A percentile compares a stretch with the other conserved stretches of the same genome.
phyloP scores from a whole-genome alignment of 1,284 basidiomycete genomes.

The Bothia castanella region DNA sequence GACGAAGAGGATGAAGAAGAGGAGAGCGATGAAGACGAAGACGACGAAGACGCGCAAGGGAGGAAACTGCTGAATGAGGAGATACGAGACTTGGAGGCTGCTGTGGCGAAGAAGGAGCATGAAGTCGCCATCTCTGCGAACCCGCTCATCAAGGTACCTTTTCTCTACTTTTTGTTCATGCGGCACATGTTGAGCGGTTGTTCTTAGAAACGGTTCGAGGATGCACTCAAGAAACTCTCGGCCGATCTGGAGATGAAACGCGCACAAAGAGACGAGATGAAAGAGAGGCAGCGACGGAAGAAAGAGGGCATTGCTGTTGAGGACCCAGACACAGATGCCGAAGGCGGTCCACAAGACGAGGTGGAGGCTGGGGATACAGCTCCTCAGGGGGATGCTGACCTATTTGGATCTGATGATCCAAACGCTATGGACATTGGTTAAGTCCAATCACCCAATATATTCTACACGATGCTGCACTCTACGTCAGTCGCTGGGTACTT shows the following conservation, averaged over 20 bases:
- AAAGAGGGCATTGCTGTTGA: conserved; percentile 58
- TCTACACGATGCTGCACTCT: neutral
- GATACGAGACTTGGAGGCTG: conserved; percentile 84
- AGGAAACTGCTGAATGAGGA: conserved; percentile 84
- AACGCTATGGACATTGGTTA: conserved; percentile 43
- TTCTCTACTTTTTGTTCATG: neutral
- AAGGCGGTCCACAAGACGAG: conserved; percentile 40
- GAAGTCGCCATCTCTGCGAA: conserved; percentile 88
- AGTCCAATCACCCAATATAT: conserved; percentile 3
- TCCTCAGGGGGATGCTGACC: conserved; percentile 32
- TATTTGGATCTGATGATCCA: conserved; percentile 57
- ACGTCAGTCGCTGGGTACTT: neutral
- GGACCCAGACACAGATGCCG: conserved; percentile 44
- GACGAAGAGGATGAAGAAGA: conserved; percentile 67
- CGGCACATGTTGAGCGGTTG: conserved; percentile 4
- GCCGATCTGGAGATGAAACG: conserved; percentile 84
- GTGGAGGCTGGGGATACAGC: conserved; percentile 32
- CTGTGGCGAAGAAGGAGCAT: conserved; percentile 80
- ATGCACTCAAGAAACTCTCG: conserved; percentile 83
- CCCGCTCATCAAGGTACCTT: conserved; percentile 75
- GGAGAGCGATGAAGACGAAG: conserved; percentile 69
- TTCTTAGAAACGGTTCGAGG: conserved; percentile 85
- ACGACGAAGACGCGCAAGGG: conserved; percentile 67
- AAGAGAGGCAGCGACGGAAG: conserved; percentile 62
- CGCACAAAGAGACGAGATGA: conserved; percentile 73